Percentiles rank a stretch among this genome's conserved stretches.
These are phyloP conservation scores for Suhomyces sp. DNA, from an alignment of 805 yeast species.

Conservation along the genomic window DNA sequence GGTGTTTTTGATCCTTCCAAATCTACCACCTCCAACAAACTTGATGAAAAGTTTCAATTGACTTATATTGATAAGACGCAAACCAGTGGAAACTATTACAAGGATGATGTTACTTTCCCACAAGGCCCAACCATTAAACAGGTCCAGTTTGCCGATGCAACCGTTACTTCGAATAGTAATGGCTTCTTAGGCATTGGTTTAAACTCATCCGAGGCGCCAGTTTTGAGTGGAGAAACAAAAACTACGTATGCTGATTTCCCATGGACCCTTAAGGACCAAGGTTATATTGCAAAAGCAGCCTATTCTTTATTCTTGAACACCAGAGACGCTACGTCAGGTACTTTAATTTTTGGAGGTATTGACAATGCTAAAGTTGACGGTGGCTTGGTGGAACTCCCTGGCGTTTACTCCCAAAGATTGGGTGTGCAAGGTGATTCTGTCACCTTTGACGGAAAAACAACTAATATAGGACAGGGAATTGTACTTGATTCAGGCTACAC, in stretches of 20 bases:
- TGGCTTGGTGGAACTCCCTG: neutral
- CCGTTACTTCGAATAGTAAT: fast-evolving
- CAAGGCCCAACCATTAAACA: slow-evolving; percentile 2
- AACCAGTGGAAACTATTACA: neutral
- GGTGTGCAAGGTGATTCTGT: slow-evolving; percentile 1
- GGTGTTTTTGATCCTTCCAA: neutral
- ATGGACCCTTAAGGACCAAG: slow-evolving; percentile 8
- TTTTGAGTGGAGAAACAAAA: too few relatives aligned
- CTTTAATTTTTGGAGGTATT: slow-evolving; percentile 20
- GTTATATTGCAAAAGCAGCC: slow-evolving; percentile 7
- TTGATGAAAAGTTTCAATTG: neutral
- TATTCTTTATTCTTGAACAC: slow-evolving; percentile 16
- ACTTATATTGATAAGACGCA: neutral
- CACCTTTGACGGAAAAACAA: neutral
- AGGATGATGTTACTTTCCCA: slow-evolving; percentile 6
- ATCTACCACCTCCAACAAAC: neutral
- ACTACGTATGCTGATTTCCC: slow-evolving; percentile 11
- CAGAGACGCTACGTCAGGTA: slow-evolving; percentile 7
- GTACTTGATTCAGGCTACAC: neutral
- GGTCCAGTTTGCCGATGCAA: neutral
- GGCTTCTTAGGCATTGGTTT: slow-evolving; percentile 3
- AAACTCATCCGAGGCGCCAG: neutral
- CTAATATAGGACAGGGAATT: neutral
- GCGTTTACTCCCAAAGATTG: neutral
- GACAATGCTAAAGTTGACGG: slow-evolving; percentile 15